These are phyloP conservation scores for Spatholobus suberectus DNA, from an alignment of 306 rosid genomes.

Conservation along the genomic window DNA sequence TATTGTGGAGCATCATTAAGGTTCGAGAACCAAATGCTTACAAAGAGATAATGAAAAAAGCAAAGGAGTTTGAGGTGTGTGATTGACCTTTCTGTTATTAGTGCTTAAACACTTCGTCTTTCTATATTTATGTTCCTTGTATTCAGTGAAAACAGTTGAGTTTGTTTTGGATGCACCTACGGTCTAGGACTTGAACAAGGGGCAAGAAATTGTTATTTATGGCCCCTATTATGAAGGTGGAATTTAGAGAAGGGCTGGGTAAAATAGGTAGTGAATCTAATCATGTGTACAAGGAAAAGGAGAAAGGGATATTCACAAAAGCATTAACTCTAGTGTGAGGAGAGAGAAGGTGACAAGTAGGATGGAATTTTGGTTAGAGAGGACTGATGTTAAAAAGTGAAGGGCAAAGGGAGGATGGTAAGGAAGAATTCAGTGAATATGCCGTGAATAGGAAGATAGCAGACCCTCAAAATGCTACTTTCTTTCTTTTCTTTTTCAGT, in stretches of 20 bases:
- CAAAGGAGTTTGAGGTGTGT: slow-evolving; percentile 84
- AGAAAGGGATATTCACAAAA: too few species aligned
- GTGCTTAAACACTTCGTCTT: neutral
- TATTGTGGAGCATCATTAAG: slow-evolving; percentile 84
- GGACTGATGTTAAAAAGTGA: too few species aligned
- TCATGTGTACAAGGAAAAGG: too few species aligned
- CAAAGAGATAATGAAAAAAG: slow-evolving; percentile 85
- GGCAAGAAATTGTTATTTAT: neutral
- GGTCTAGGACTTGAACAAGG: neutral
- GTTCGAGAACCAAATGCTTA: slow-evolving; percentile 81
- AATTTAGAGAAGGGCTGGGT: neutral
- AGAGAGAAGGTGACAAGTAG: neutral
- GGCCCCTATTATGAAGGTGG: neutral
- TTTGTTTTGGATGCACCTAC: neutral
- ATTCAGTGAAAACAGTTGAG: neutral
- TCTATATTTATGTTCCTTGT: neutral
- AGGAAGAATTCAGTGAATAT: too few species aligned
- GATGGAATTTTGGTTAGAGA: neutral
- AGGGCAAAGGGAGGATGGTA: too few species aligned
- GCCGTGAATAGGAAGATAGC: too few species aligned
- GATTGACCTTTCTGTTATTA: neutral
- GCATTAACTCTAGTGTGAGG: neutral
- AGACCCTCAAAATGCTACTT: too few species aligned
- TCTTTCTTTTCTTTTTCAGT: too few species aligned
- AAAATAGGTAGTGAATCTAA: neutral